phyloP scores from a whole-genome alignment of 768 basidiomycete species.

The Pulveroboletus sp. region DNA sequence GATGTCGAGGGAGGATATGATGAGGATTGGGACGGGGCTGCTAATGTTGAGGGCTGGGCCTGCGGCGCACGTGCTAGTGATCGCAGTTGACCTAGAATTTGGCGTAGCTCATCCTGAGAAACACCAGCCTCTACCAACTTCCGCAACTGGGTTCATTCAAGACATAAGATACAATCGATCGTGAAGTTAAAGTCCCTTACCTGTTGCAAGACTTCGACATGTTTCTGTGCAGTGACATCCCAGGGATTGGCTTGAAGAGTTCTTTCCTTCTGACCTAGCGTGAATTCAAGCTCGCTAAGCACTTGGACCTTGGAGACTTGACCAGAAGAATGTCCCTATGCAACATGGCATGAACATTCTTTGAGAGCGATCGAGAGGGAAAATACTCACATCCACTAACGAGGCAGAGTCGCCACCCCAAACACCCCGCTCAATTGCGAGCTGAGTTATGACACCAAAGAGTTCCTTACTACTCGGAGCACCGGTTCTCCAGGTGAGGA shows the following conservation, averaged over 20 bases:
- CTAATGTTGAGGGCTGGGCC: conserved; percentile 31
- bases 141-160: conserved; percentile 46
- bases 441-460: conserved; percentile 78
- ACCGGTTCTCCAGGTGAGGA: conserved; percentile 91
- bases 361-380: not conserved
- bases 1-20: conserved; percentile 23
- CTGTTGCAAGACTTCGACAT: conserved; percentile 79
- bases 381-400: conserved; percentile 37
- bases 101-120: conserved; percentile 73
- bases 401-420: conserved; percentile 60
- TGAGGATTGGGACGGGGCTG: conserved; percentile 29
- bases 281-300: conserved; percentile 78
- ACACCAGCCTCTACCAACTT: conserved; percentile 77
- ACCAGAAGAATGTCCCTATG: conserved; percentile 36
- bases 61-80: conserved; percentile 47
- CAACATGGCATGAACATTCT: conserved; percentile 15
- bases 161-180: conserved; percentile 1
- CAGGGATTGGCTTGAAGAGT: conserved; percentile 68
- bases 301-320: conserved; percentile 76
- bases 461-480: conserved; percentile 78
- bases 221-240: conserved; percentile 64
- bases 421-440: conserved; percentile 79
- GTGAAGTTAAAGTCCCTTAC: conserved; percentile 40
- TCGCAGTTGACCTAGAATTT: conserved; percentile 72
- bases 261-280: conserved; percentile 78